Percentiles rank a stretch among this genome's conserved stretches.
Conservation (phyloP, 495 filamentous ascomycete genomes). For the Penicillium steckii region DNA sequence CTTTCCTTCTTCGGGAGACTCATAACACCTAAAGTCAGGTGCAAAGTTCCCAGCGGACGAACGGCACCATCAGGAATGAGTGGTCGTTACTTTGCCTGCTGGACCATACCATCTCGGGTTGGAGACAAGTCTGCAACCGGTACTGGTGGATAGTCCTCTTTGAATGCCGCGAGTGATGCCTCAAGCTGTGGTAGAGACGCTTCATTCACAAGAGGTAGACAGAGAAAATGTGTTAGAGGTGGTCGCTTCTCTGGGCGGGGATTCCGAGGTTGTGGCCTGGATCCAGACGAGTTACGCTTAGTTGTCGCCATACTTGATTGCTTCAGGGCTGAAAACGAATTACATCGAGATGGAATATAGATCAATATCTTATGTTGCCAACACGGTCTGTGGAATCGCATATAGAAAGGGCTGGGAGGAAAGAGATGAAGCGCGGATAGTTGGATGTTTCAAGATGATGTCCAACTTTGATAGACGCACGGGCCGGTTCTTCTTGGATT, state of each 20-base stretch:
- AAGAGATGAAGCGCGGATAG: not conserved
- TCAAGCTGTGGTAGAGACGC: slow-evolving; percentile 63
- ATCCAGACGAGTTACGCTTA: slow-evolving; percentile 1
- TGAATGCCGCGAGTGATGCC: slow-evolving; percentile 58
- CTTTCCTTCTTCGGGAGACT: slow-evolving; percentile 57
- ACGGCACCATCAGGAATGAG: slow-evolving; percentile 59
- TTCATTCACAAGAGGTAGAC: slow-evolving; percentile 70
- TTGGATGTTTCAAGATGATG: not conserved
- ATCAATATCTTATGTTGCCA: not conserved
- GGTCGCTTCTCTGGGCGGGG: slow-evolving; percentile 29
- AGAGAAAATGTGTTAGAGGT: slow-evolving; percentile 84
- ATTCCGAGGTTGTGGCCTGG: slow-evolving; percentile 6
- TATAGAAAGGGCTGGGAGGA: not conserved
- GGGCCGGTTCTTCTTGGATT: not conserved
- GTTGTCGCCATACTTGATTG: slow-evolving; percentile 13
- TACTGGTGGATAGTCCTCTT: slow-evolving; percentile 45
- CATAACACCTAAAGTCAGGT: slow-evolving; percentile 88
- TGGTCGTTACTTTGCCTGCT: slow-evolving; percentile 20
- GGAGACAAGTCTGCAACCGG: not conserved
- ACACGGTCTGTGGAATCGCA: not conserved
- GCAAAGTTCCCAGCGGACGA: slow-evolving; percentile 75
- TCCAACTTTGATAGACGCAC: not conserved
- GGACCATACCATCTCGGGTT: not conserved
- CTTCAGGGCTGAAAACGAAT: not conserved
- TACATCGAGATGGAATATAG: not conserved